Evolutionary conservation across 225 moss, liverwort and hornwort genomes (phyloP).

Genomic region (Straminergon stramineum): DNA sequence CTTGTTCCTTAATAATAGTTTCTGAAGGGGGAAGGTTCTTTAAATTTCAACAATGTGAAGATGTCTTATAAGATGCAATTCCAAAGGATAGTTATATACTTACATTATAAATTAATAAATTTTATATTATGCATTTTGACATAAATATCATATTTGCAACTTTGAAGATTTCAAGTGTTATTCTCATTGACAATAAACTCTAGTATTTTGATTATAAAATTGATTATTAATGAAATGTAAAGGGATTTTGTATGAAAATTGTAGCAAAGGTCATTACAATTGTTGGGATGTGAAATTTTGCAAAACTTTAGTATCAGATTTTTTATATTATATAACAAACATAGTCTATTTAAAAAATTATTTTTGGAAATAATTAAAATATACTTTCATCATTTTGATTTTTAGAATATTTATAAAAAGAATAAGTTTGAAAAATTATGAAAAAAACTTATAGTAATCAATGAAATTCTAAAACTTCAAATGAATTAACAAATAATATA

Average conservation of each 20-base stretch:
- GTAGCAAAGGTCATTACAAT: not conserved
- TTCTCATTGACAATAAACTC: too few relatives aligned
- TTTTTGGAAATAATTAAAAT: not conserved
- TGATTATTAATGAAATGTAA: not conserved
- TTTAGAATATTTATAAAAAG: not conserved
- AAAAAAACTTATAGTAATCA: not conserved
- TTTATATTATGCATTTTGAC: not conserved
- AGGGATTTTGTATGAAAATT: fast-evolving
- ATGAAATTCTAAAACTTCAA: not conserved
- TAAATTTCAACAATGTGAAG: not conserved
- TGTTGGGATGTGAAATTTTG: not conserved
- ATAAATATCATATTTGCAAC: not conserved
- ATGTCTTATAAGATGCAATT: not conserved
- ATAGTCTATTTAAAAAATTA: not conserved
- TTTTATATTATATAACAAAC: not conserved
- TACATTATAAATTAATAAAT: not conserved
- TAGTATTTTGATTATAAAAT: not conserved
- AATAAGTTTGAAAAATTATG: not conserved
- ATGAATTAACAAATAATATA: too few relatives aligned
- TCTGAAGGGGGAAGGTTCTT: not conserved
- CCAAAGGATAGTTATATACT: not conserved
- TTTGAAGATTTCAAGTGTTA: not conserved
- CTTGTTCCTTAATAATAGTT: not conserved
- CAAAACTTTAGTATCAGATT: not conserved
- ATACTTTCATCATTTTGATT: not conserved